Evolutionary conservation across 345 rosid species (phyloP), one percentile per base, ranked within the genome.

Genomic region (Murraya koenigii): DNA sequence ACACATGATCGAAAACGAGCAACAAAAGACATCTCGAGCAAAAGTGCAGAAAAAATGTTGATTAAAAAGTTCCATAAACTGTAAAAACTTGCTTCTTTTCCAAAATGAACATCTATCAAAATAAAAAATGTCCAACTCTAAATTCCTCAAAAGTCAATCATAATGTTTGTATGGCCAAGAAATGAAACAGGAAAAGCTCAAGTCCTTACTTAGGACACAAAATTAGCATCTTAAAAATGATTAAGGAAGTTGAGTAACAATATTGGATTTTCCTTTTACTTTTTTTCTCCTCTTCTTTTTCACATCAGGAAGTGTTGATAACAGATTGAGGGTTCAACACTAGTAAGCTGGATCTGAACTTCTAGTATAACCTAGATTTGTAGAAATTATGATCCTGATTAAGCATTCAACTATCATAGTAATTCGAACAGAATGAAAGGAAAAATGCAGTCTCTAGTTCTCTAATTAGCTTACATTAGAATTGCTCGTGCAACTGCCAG

Each of bases 401-500:
- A n/a, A 75, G 47, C 22, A 52, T 62, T 75, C 44, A 63, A 44
- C 25, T 28, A 19, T 36, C 60, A 66, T 23, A 26, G 32, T 28
- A 72, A 63, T 13, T 39, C 33, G 26, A 69, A 76, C 23, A 75
- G 38, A 65, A 32, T 26, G 61, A 52, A 22, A 39, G 55, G 11
- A 14, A 33, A 9, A 59, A 19, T 35, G 33, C 72, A 32, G 64
- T 65, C 23, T 64, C 72, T 22, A 49, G 65, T n/a, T 76, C 19
- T 41, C 14, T 58, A 66, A 78, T 68, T 71, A 41, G 66, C 93
- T 84, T 82, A 97, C 98, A 91, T 82, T 78, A 97, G 86, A 76
- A 89, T 77, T 72, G 92, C 97, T 71, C 94, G 84, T 80, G 95
- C 93, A 82, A 96, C 86, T 28, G 97, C 99, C 60, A 92, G 80